Base-by-base conservation (phyloP, 768 basidiomycete species). In the Lentinula raphanica region DNA sequence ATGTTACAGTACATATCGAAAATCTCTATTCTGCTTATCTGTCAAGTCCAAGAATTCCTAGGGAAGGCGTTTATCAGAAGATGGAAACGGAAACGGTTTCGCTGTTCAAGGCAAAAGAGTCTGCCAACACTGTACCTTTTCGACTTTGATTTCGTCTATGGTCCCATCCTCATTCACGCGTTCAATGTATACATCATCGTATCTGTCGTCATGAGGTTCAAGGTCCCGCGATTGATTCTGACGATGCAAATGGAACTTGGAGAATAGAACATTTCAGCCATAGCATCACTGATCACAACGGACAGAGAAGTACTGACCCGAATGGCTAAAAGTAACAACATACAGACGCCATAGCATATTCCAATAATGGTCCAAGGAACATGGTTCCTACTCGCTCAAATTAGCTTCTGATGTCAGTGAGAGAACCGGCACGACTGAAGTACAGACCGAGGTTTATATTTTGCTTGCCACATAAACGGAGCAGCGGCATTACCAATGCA, bases 361-460 rank as follows among this genome's bases (percentile, higher is more conserved):
- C 86, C 82, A 56, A 92, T 91, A 63, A 92, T 77, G 54, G 79
- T 80, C 90, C 91, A 92, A 2, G 90, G 90, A 28, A 91, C 68
- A 57, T 79, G 85, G 62, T 90, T 88, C 49, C 87, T 87, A 60
- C 21, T 4, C 32, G 51, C 59, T 48, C 7, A 31, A 21, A 61
- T 60, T 56, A n/a, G 27, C 2, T n/a, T 27, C 11, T 21, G 11
- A 31, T n/a, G 3, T 44, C 2, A 38, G 58, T 53, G 54, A 23
- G 53, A 29, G 15, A 17, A n/a, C 21, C 40, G 45, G 15, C 12
- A 19, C 27, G 58, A 12, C n/a, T n/a, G n/a, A n/a, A 6, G 3
- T 19, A 51, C 71, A 21, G 56, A 85, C 86, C 86, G 78, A 5
- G 87, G 88, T 59, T 78, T 79, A 65, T 87, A 90, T 67, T 80